These are phyloP conservation scores for Aurantiochytrium sp. DNA, from an alignment of 108 stramenopile genomes.

Conservation along the genomic window DNA sequence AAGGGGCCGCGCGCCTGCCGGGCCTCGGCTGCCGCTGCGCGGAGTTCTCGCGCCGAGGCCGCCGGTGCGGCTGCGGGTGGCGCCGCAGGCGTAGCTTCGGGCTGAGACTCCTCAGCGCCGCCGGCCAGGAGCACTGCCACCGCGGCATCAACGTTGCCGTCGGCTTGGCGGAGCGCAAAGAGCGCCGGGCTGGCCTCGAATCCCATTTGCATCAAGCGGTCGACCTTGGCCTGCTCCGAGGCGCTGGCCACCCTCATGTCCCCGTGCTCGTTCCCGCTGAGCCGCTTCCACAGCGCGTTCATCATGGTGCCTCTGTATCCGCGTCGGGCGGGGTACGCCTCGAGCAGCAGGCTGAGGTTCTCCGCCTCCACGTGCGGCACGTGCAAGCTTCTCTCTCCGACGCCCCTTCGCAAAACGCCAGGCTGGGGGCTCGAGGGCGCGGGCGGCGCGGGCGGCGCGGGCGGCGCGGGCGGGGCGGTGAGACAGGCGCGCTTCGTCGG, in stretches of 20 bases:
- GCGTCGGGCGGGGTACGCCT: no score
- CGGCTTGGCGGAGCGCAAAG: not conserved
- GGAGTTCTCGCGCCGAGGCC: not conserved
- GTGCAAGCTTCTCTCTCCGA: no score
- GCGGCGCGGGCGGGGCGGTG: no score
- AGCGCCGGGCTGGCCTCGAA: not conserved
- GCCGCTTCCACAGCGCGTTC: not conserved
- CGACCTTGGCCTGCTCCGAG: constrained; percentile 21
- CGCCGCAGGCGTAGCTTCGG: not conserved
- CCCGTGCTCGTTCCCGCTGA: not conserved
- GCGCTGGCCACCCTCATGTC: not conserved
- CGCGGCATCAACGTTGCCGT: constrained; percentile 13
- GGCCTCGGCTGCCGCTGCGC: not conserved
- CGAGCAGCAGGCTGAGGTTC: no score
- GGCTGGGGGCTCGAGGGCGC: no score
- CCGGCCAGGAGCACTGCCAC: not conserved
- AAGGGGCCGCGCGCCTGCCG: not conserved
- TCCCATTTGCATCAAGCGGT: not conserved
- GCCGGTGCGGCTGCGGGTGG: not conserved
- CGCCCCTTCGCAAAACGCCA: no score
- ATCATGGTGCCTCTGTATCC: not conserved
- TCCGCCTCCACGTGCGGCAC: no score
- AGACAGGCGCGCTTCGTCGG: no score
- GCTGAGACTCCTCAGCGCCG: no score
- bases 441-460: no score